Base-by-base conservation (phyloP, 2,329 filamentous ascomycete genomes). In the Pseudocercospora ulei region DNA sequence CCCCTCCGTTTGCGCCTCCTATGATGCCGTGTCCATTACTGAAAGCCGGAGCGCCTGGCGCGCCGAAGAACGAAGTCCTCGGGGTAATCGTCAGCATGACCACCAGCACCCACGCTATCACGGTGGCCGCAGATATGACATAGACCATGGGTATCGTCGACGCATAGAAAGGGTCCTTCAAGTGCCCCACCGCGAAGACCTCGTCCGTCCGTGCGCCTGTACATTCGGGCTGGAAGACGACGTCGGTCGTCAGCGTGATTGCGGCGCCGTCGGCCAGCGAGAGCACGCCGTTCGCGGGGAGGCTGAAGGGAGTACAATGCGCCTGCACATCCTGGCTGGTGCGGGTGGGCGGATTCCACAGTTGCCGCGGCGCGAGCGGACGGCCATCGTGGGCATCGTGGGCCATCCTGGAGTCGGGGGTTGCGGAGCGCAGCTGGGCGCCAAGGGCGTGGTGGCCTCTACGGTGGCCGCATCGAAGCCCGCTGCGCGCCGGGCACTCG, bases 71-170 rank as follows among this genome's bases (percentile, higher is more conserved):
- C 60, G 90, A 94, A 3, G 90, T 94, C 35, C 88, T 78, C n/a
- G 88, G 88, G 0, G 86, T 93, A 53, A 95, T 86, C 57, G 94
- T 76, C 23, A 96, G 76, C 73, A 95, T 92, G 47, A 94, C 83
- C 51, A 95, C 80, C 30, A 96, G 75, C 58, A 92, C 81, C 64
- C 92, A 96, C 33, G 86, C 81, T 34, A 93, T 80, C 39, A 94
- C 81, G 0, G 87, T 96, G 11, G 85, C 85, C 9, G 86, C 83
- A 39, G 86, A 86, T 38, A 96, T 81, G 29, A 87, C 87, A 58
- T 95, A 98, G 54, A 83, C 81, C 62, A 93, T 86, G 8, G 90
- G 88, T 28, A 90, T 88, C 12, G 84, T 86, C 23, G 87, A 94
- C 38, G 87, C 81, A 62, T 93, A 94, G 62, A 98, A 98, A 5